Evolutionary conservation across 495 filamentous ascomycete genomes (phyloP).

Genomic region (Parathielavia appendiculata): DNA sequence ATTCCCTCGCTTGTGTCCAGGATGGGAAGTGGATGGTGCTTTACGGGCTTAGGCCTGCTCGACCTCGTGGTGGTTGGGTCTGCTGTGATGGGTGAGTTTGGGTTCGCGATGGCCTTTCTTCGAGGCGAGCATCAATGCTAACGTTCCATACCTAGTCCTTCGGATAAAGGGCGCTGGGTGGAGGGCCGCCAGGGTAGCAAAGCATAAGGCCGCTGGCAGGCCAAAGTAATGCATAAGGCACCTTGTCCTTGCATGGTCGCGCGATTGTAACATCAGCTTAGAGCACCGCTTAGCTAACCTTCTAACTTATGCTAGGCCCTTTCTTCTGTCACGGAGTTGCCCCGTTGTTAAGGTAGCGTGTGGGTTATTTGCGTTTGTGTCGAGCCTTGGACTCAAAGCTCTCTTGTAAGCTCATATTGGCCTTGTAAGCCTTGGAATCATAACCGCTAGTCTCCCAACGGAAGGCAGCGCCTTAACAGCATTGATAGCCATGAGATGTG

Average conservation of each 20-base stretch:
- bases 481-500: too few species aligned
- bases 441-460: too few species aligned
- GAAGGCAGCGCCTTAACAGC: too few species aligned
- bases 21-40: constrained; percentile 18
- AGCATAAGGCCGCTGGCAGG: constrained; percentile 1
- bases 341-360: too few species aligned
- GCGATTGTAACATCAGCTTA: neutral
- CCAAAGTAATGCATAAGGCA: neutral
- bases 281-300: too few species aligned
- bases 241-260: neutral
- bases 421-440: too few species aligned
- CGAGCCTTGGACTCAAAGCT: too few species aligned
- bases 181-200: constrained; percentile 9
- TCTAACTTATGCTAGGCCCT: too few species aligned
- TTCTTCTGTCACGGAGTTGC: too few species aligned
- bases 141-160: constrained; percentile 3
- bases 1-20: constrained; percentile 10
- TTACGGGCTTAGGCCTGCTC: constrained; percentile 9
- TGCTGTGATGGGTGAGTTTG: constrained; percentile 12
- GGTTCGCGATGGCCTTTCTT: too few species aligned
- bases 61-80: constrained; percentile 10
- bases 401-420: too few species aligned
- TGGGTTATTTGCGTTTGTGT: too few species aligned
- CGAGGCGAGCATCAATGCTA: neutral
- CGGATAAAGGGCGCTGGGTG: constrained; percentile 7